phyloP scores from a whole-genome alignment of 495 filamentous ascomycete species.

The Hypoxylon fuscum region DNA sequence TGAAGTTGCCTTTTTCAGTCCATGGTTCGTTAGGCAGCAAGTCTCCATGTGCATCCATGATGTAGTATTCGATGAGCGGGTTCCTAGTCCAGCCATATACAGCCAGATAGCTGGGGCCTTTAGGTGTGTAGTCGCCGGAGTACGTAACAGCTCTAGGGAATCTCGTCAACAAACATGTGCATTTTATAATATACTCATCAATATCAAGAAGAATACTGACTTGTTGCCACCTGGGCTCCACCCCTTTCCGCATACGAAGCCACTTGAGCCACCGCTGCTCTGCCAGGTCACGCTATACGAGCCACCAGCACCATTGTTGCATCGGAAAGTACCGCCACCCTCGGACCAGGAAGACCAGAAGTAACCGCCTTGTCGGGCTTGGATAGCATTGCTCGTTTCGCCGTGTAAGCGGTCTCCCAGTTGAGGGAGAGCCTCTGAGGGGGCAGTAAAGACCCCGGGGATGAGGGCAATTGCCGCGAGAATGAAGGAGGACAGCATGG shows the following conservation, averaged over 20 bases:
- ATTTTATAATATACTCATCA: neutral
- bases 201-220: constrained; percentile 39
- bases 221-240: constrained; percentile 63
- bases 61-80: constrained; percentile 73
- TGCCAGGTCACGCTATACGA: constrained; percentile 63
- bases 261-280: constrained; percentile 53
- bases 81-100: constrained; percentile 72
- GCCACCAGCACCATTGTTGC: constrained; percentile 61
- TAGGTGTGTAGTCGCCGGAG: constrained; percentile 62
- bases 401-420: constrained; percentile 50
- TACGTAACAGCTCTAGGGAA: constrained; percentile 61
- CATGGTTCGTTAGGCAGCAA: constrained; percentile 62
- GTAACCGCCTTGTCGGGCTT: constrained; percentile 58
- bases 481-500: constrained; percentile 52
- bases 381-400: constrained; percentile 44
- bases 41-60: constrained; percentile 66
- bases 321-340: constrained; percentile 59
- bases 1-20: constrained; percentile 64
- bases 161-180: constrained; percentile 7
- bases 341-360: constrained; percentile 71
- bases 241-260: constrained; percentile 70
- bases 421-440: constrained; percentile 49
- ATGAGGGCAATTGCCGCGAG: constrained; percentile 49
- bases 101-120: constrained; percentile 67
- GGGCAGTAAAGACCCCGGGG: constrained; percentile 49